Base-by-base conservation (phyloP, 495 filamentous ascomycete species). In the Podospora didyma region DNA sequence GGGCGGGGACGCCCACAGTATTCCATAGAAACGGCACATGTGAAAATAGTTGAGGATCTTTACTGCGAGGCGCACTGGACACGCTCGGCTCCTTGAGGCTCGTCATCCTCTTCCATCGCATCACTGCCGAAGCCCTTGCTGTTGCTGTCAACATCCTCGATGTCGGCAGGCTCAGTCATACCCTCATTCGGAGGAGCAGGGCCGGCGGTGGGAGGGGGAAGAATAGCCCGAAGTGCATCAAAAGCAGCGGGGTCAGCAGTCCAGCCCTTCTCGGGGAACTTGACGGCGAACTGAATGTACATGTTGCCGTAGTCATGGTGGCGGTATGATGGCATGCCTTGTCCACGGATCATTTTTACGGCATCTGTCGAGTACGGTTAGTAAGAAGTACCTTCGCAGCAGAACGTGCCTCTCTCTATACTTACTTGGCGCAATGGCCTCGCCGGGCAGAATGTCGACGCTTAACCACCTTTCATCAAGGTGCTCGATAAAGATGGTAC, bases 31-130 rank as follows among this genome's bases (percentile, higher is more conserved):
- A 47, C 12, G 19, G 20, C 20, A 49, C 56, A 41, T 17, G 48
- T 54, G 34, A 53, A 45, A 10, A 16, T 23, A 22, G 11, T 19
- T 58, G 21, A 53, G n/a, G 4, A 17, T 46, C 17, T 23, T 87
- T 96, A 99, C 83, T 97, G 94, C 7, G 90, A 94, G 59, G 94
- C 95, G 72, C 94, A 99, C 79, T 97, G 94, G 64, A 99, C 92
- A 41, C 95, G 82, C 78, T 99, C 94, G 42, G 83, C 26, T 3
- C 26, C 91, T 59, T 90, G 90, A 42, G 80, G 79, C 61, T 90
- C 90, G 49, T 98, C 94, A 16, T 89, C 87, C 21, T 96, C 92
- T 46, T 93, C 90, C 79, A 84, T 86, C 10, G 62, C 77, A 16
- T 52, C 58, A 47, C 66, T 66, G 50, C 85, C 87, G 60, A 89